Conservation (phyloP, 2,329 filamentous ascomycete genomes). For the Daldinia sp. region DNA sequence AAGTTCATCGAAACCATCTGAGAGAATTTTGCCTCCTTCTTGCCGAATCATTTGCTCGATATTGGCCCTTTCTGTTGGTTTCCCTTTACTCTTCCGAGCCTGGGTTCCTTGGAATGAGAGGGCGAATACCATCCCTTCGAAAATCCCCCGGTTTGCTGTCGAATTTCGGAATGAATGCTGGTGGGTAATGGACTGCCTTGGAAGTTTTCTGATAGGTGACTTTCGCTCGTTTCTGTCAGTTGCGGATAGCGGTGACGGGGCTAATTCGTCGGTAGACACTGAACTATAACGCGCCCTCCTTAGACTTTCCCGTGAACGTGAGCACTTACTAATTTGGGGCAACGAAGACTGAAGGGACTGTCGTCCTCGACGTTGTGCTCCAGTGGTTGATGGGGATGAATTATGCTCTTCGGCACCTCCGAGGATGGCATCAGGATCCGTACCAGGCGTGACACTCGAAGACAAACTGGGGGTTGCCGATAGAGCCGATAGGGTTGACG, state of each 20-base stretch:
- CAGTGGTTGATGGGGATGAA: slow-evolving; percentile 48
- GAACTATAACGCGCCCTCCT: slow-evolving; percentile 48
- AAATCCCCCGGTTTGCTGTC: slow-evolving; percentile 56
- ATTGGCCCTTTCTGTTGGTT: slow-evolving; percentile 50
- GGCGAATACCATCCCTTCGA: slow-evolving; percentile 86
- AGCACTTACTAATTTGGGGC: slow-evolving; percentile 40
- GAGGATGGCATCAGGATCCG: slow-evolving; percentile 30
- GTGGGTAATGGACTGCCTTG: slow-evolving; percentile 36
- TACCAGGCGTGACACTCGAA: slow-evolving; percentile 41
- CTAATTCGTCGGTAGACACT: slow-evolving; percentile 59
- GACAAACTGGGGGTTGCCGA: slow-evolving; percentile 42
- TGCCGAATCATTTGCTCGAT: slow-evolving; percentile 70
- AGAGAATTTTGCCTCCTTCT: slow-evolving; percentile 76
- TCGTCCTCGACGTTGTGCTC: slow-evolving; percentile 42
- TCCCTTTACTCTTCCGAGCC: slow-evolving; percentile 62
- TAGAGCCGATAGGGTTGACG: slow-evolving; percentile 42
- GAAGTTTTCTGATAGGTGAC: slow-evolving; percentile 28
- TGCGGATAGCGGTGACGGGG: slow-evolving; percentile 50
- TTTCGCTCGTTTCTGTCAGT: slow-evolving; percentile 41
- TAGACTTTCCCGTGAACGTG: slow-evolving; percentile 38
- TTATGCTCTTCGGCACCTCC: slow-evolving; percentile 18
- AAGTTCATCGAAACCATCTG: slow-evolving; percentile 81
- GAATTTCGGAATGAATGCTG: slow-evolving; percentile 27
- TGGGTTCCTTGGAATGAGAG: slow-evolving; percentile 71
- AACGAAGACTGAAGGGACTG: slow-evolving; percentile 36